Base-by-base conservation (phyloP, 306 rosid species). In the Medicago ruthenica region DNA sequence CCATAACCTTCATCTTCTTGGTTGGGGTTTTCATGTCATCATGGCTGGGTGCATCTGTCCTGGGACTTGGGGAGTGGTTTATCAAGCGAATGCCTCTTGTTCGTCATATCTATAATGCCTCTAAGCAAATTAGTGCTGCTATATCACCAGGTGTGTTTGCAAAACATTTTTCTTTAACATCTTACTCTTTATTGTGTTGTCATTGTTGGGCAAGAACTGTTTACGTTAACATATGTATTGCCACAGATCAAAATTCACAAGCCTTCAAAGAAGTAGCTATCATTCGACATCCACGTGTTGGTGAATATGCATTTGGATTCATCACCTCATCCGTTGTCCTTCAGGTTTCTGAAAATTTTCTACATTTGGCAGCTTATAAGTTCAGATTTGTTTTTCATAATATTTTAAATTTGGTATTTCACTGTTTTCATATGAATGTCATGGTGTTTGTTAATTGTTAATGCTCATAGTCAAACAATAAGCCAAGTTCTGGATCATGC, bases 181-280 rank as follows among this genome's bases (percentile, higher is more conserved):
- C 45, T 22, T 60, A 59, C 53, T 67, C 31, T 73, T 65, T 40
- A 22, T 27, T 60, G 27, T 55, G 27, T 70, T 70, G 44, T 18
- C 76, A 31, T 57, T 71, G 51, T 24, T 76, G 42, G 74, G 16
- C 48, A 62, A 9, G 72, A 70, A 17, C 41, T 77, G 45, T 73
- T 61, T 22, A 40, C 82, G n/a, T 45, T 36, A 60, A 80, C 65
- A 36, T 70, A 39, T 21, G 47, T 42, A n/a, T 69, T 59, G 41
- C 37, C 59, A 68, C 83, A 93, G 98, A 93, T 86, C 98, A 93
- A 86, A 93, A 91, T 58, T 86, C 93, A 21, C 93, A 91, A 65
- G 98, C 98, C 60, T 93, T 93, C 80, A 91, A 93, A 89, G 98
- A 93, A 86, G 98, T 93, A 74, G 98, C 98, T 53, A 91, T 93